A percentile compares a stretch with the other conserved stretches of the same genome.
Conservation (phyloP, 2,329 filamentous ascomycete species). For the Chrysoporthe austroafricana region DNA sequence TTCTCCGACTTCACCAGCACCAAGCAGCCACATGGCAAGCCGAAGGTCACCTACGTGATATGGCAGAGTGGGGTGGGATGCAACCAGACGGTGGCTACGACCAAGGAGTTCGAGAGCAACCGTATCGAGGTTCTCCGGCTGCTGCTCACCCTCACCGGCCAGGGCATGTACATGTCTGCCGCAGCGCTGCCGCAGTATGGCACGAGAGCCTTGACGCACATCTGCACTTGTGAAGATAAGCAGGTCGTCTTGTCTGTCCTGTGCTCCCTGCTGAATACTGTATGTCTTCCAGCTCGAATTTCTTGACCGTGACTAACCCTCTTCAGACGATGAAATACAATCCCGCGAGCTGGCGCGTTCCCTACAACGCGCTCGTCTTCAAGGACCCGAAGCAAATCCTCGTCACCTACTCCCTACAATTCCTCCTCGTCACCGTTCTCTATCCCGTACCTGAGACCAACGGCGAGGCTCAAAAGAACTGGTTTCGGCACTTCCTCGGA, state of each 20-base stretch:
- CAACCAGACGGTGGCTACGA: constrained; percentile 85
- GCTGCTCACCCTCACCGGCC: constrained; percentile 82
- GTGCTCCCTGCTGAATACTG: constrained; percentile 92
- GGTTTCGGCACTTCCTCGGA: constrained; percentile 89
- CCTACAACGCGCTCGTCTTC: constrained; percentile 90
- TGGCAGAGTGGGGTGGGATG: constrained; percentile 98
- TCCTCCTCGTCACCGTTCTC: constrained; percentile 82
- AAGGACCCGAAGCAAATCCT: constrained; percentile 89
- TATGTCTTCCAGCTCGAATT: constrained; percentile 42
- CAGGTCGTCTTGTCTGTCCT: constrained; percentile 87
- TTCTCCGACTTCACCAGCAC: constrained; percentile 89
- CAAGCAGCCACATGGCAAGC: constrained; percentile 68
- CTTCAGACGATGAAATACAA: constrained; percentile 89
- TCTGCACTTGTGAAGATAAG: constrained; percentile 86
- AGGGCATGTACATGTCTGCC: constrained; percentile 90
- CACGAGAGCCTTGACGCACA: constrained; percentile 82
- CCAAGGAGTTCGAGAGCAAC: constrained; percentile 91
- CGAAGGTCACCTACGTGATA: constrained; percentile 88
- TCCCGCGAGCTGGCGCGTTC: constrained; percentile 88
- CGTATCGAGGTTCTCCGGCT: constrained; percentile 87
- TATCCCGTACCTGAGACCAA: constrained; percentile 84
- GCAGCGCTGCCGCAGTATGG: constrained; percentile 80
- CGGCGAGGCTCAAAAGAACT: constrained; percentile 78
- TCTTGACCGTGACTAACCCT: constrained; percentile 20
- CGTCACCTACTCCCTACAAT: constrained; percentile 88